Evolutionary conservation across 768 basidiomycete genomes (phyloP).

Genomic region (Grammothele lineata): DNA sequence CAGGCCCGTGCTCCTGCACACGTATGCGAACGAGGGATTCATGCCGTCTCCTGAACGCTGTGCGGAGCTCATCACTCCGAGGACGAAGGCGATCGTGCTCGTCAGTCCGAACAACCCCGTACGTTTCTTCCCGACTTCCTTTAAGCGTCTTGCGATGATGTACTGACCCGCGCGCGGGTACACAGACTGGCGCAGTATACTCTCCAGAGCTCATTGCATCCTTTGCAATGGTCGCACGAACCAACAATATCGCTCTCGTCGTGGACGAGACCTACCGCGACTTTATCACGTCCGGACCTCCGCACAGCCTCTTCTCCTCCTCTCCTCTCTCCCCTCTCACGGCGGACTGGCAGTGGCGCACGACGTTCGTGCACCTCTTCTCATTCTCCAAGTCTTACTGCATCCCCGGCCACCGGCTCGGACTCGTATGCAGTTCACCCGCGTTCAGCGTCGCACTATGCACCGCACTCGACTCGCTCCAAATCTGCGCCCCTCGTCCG

Average conservation of each 20-base stretch:
- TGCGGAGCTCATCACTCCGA: conserved; percentile 46
- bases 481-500: conserved; percentile 74
- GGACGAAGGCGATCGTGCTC: conserved; percentile 66
- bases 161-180: background rate
- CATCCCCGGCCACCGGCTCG: conserved; percentile 80
- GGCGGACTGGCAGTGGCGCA: conserved; percentile 47
- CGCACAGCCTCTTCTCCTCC: conserved; percentile 52
- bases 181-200: conserved; percentile 68
- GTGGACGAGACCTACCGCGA: conserved; percentile 91
- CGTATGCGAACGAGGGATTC: conserved; percentile 49
- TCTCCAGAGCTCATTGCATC: conserved; percentile 47
- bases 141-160: background rate
- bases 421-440: conserved; percentile 62
- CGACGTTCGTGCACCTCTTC: conserved; percentile 62
- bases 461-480: conserved; percentile 73
- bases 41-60: conserved; percentile 52
- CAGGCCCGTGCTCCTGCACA: conserved; percentile 50
- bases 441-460: conserved; percentile 45
- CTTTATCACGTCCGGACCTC: conserved; percentile 48
- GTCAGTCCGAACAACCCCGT: conserved; percentile 80
- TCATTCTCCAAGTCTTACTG: conserved; percentile 81
- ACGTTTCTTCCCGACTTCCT: background rate
- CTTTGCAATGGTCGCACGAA: conserved; percentile 56
- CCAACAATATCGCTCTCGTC: conserved; percentile 57
- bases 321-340: background rate